Evolutionary conservation across 345 rosid species (phyloP).

Genomic region (Xanthoceras sorbifolium): DNA sequence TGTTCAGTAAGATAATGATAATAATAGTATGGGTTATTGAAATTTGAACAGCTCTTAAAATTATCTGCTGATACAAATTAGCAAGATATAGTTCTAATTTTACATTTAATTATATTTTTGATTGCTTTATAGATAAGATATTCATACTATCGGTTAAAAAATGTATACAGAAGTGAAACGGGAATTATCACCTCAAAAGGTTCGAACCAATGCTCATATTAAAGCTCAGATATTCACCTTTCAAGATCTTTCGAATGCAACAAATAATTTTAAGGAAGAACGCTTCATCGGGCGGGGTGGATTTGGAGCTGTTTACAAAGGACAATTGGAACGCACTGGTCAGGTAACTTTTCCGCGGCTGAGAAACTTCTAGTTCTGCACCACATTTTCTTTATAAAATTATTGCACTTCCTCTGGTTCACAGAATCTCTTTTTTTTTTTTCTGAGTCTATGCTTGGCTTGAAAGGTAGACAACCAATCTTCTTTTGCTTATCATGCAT

Average conservation of each 20-base stretch:
- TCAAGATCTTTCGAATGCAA: conserved; percentile 62
- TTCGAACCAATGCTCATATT: background rate
- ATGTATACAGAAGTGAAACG: conserved; percentile 13
- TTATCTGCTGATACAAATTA: background rate
- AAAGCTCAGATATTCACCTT: conserved; percentile 41
- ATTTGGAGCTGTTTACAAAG: conserved; percentile 72
- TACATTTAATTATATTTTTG: background rate
- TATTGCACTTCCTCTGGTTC: background rate
- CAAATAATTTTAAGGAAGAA: conserved; percentile 47
- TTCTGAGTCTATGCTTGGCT: background rate
- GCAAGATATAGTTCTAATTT: background rate
- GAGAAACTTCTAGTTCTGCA: background rate
- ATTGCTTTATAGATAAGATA: background rate
- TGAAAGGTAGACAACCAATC: too few relatives aligned
- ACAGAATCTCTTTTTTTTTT: background rate
- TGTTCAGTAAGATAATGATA: background rate
- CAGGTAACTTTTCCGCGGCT: conserved; percentile 47
- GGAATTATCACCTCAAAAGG: conserved; percentile 20
- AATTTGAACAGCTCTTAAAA: background rate
- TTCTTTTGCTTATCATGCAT: background rate
- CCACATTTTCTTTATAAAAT: background rate
- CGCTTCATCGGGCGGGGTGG: conserved; percentile 78
- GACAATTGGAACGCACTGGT: conserved; percentile 41
- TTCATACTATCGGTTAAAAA: background rate
- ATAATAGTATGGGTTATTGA: background rate